These are phyloP conservation scores for Termitomyces titanicus DNA, from an alignment of 768 basidiomycete species.

Conservation along the genomic window DNA sequence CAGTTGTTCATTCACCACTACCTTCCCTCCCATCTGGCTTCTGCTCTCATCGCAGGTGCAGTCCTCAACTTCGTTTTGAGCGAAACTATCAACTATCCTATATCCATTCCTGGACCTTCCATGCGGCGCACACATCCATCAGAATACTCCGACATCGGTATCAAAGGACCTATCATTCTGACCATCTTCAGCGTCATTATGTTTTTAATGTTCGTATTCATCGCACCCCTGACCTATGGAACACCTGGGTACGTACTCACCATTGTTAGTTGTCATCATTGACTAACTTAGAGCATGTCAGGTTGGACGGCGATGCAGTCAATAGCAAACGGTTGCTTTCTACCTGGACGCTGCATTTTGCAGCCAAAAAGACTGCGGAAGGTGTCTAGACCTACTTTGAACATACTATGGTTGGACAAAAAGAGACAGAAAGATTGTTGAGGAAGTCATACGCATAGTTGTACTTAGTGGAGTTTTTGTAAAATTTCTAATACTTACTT, in stretches of 20 bases:
- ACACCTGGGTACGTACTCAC: slow-evolving; percentile 75
- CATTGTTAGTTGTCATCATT: slow-evolving; percentile 5
- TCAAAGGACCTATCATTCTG: slow-evolving; percentile 68
- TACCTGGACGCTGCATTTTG: slow-evolving; percentile 94
- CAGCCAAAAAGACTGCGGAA: slow-evolving; percentile 59
- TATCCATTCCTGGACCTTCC: slow-evolving; percentile 71
- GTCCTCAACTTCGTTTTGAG: slow-evolving; percentile 88
- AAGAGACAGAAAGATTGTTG: background rate
- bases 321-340: slow-evolving; percentile 79
- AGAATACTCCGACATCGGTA: slow-evolving; percentile 71
- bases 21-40: slow-evolving; percentile 92
- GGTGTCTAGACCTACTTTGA: slow-evolving; percentile 18
- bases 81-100: slow-evolving; percentile 88
- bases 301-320: slow-evolving; percentile 82
- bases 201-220: slow-evolving; percentile 66
- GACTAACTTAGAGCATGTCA: slow-evolving; percentile 27
- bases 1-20: slow-evolving; percentile 98
- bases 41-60: slow-evolving; percentile 87
- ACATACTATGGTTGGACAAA: background rate
- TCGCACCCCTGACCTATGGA: slow-evolving; percentile 92
- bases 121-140: slow-evolving; percentile 51
- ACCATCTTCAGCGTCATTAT: slow-evolving; percentile 55
- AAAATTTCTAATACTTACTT: slow-evolving; percentile 12
- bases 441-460: slow-evolving; percentile 2
- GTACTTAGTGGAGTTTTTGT: slow-evolving; percentile 11